A percentile compares a stretch with the other conserved stretches of the same genome.
Evolutionary conservation across 2,329 filamentous ascomycete genomes (phyloP).

Genomic region (Acephala macrosclerotiorum): DNA sequence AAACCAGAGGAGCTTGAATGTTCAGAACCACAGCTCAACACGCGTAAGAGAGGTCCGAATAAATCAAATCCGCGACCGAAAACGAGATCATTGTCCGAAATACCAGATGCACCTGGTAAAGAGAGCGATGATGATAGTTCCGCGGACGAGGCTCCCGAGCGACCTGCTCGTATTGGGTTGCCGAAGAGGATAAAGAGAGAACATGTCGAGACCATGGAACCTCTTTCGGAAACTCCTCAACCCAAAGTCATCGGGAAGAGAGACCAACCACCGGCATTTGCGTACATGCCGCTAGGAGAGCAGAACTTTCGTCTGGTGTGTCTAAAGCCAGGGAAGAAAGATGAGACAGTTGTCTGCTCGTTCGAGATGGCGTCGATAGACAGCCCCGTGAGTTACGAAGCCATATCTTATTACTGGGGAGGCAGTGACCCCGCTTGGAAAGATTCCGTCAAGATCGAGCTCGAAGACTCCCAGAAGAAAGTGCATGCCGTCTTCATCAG

Average conservation of each 20-base stretch:
- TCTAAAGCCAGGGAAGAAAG: conserved; percentile 19
- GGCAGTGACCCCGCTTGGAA: conserved; percentile 11
- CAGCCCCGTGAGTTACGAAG: conserved; percentile 1
- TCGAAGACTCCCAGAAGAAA: conserved; percentile 13
- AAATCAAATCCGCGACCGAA: conserved; percentile 17
- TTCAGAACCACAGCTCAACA: conserved; percentile 27
- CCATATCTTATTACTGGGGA: conserved; percentile 27
- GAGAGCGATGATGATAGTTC: conserved; percentile 17
- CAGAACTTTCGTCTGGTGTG: conserved; percentile 21
- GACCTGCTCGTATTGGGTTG: conserved; percentile 11
- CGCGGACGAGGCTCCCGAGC: conserved; percentile 11
- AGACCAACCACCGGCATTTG: conserved; percentile 16
- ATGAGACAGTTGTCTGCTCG: conserved; percentile 14
- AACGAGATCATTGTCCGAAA: conserved; percentile 6
- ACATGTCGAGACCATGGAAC: conserved; percentile 14
- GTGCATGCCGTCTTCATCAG: conserved; percentile 17
- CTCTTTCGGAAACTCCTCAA: conserved; percentile 9
- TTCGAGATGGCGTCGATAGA: conserved; percentile 18
- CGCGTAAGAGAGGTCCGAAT: conserved; percentile 25
- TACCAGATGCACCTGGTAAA: conserved; percentile 7
- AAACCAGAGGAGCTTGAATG: conserved; percentile 26
- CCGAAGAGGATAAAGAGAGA: conserved; percentile 22
- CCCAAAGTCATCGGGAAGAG: background rate
- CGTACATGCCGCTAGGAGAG: conserved; percentile 11
- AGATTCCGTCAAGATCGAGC: conserved; percentile 10